Percentiles rank a stretch among this genome's conserved stretches.
Evolutionary conservation across 352 stramenopile genomes (phyloP).

Genomic region (Phytophthora lateralis): DNA sequence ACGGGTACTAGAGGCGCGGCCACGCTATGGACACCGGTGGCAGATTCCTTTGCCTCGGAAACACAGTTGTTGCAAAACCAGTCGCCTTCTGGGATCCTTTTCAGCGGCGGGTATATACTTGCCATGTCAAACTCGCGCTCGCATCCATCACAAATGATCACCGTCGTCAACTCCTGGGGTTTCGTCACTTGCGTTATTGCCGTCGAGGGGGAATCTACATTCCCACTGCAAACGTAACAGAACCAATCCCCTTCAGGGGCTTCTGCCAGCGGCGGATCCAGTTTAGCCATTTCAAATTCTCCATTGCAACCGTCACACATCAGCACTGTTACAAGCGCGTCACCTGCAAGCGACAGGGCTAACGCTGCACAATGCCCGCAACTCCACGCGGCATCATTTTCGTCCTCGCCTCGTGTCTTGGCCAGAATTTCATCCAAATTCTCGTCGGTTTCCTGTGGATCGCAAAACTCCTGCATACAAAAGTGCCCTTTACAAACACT

Average conservation of each 20-base stretch:
- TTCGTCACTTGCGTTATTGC: neutral
- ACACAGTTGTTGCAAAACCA: conserved; percentile 49
- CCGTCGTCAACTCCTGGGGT: conserved; percentile 29
- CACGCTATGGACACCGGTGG: neutral
- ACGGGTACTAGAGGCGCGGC: conserved; percentile 24
- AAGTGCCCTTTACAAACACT: conserved; percentile 37
- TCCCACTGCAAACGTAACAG: conserved; percentile 23
- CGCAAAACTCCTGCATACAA: conserved; percentile 52
- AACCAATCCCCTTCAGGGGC: conserved; percentile 55
- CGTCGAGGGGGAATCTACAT: neutral
- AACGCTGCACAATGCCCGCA: conserved; percentile 36
- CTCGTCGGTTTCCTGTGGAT: conserved; percentile 32
- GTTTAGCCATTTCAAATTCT: conserved; percentile 61
- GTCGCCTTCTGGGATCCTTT: conserved; percentile 42
- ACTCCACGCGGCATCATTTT: conserved; percentile 44
- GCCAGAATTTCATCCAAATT: conserved; percentile 34
- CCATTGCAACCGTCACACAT: conserved; percentile 77
- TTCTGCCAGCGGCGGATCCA: conserved; percentile 52
- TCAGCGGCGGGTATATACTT: conserved; percentile 46
- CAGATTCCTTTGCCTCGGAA: conserved; percentile 2
- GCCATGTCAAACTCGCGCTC: conserved; percentile 64
- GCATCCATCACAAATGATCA: conserved; percentile 77
- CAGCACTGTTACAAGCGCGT: conserved; percentile 38
- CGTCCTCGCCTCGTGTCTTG: conserved; percentile 31
- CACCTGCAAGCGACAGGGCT: neutral